Evolutionary conservation across 75 land plant species (phyloP).

Genomic region (Sequoiadendron giganteum): DNA sequence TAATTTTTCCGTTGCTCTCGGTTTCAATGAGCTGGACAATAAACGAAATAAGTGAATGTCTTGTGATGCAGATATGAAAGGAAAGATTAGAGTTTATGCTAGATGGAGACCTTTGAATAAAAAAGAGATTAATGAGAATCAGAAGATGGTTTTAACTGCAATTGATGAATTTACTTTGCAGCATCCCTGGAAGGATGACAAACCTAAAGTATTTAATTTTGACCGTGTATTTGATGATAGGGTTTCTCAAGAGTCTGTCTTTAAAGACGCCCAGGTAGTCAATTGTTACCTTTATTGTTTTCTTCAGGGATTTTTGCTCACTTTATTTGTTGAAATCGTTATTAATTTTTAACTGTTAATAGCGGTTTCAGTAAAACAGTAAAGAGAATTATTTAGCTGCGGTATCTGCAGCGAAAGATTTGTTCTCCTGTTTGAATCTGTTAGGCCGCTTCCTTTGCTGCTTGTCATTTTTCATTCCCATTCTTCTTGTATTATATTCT

Average conservation of each 20-base stretch:
- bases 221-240: constrained; percentile 52
- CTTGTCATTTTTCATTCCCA: neutral
- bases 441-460: neutral
- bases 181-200: constrained; percentile 58
- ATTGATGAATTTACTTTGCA: constrained; percentile 44
- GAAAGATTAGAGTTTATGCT: constrained; percentile 49
- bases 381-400: neutral
- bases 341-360: neutral
- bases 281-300: neutral
- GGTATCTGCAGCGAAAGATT: constrained; percentile 21
- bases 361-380: neutral
- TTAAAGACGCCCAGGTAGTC: constrained; percentile 41
- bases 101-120: constrained; percentile 49
- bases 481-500: neutral
- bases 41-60: neutral
- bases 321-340: neutral
- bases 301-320: neutral
- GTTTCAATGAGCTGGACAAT: neutral
- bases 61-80: constrained; percentile 44
- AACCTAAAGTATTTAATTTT: constrained; percentile 37
- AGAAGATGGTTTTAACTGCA: constrained; percentile 22
- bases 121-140: constrained; percentile 37
- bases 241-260: constrained; percentile 35
- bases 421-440: constrained; percentile 27
- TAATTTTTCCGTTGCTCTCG: neutral